phyloP scores from a whole-genome alignment of 345 rosid genomes.

The Noccaea caerulescens region DNA sequence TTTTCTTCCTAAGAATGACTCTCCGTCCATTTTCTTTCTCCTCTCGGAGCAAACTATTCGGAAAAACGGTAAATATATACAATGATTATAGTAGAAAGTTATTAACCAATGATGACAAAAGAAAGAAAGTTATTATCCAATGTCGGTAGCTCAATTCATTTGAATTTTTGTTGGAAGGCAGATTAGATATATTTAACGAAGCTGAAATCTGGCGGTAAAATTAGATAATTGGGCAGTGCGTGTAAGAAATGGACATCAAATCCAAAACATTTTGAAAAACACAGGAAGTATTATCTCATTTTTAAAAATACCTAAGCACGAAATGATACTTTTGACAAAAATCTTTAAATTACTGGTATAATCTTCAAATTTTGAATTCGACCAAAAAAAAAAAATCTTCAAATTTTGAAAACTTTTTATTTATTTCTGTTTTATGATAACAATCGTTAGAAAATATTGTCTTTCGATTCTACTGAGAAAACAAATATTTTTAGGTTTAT shows the following conservation, averaged over 20 bases:
- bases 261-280: neutral
- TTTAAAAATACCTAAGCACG: too few species aligned
- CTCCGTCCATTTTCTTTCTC: neutral
- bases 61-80: neutral
- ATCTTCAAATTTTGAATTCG: too few species aligned
- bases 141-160: constrained; percentile 34
- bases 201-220: neutral
- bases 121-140: neutral
- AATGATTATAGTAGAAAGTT: neutral
- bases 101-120: neutral
- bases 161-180: too few species aligned
- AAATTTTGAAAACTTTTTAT: too few species aligned
- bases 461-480: too few species aligned
- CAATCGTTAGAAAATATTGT: neutral
- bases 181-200: too few species aligned
- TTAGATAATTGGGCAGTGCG: neutral
- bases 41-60: neutral
- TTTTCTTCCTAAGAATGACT: neutral
- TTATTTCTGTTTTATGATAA: too few species aligned
- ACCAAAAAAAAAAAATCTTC: too few species aligned
- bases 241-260: neutral
- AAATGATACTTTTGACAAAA: too few species aligned
- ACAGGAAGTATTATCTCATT: too few species aligned
- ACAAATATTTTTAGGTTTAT: too few species aligned
- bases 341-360: too few species aligned